Percentiles rank a stretch among this genome's conserved stretches.
phyloP scores from a whole-genome alignment of 805 yeast genomes.

The Starmera pachycereana region DNA sequence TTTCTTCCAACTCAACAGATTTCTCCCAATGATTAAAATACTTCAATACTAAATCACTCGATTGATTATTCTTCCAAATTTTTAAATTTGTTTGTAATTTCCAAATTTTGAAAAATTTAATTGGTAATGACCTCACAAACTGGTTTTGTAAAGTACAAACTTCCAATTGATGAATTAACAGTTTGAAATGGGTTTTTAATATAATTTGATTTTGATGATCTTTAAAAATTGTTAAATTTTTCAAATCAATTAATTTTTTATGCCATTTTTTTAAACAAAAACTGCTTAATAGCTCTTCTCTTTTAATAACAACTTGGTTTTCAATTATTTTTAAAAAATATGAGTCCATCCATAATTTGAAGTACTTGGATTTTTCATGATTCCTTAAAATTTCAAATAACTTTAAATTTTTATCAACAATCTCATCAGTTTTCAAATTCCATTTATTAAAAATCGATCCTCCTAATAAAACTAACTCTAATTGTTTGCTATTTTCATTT shows the following conservation, averaged over 20 bases:
- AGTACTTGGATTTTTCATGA: neutral
- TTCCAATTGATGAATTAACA: neutral
- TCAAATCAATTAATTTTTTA: slow-evolving; percentile 4
- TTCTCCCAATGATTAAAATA: slow-evolving; percentile 6
- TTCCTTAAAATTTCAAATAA: neutral
- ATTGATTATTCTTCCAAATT: neutral
- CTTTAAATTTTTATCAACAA: neutral
- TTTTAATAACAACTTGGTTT: slow-evolving; percentile 1
- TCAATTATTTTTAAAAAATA: slow-evolving; percentile 4
- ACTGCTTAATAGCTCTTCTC: slow-evolving; percentile 5
- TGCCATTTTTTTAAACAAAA: slow-evolving; percentile 14
- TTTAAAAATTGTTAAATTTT: slow-evolving; percentile 1
- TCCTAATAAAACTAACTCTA: slow-evolving; percentile 13
- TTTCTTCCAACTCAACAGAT: neutral
- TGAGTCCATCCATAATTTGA: slow-evolving; percentile 4
- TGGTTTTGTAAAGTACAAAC: neutral
- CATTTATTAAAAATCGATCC: slow-evolving; percentile 18
- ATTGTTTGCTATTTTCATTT: slow-evolving; percentile 5
- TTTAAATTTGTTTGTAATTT: slow-evolving; percentile 1
- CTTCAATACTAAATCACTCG: neutral
- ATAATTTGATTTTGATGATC: slow-evolving; percentile 7
- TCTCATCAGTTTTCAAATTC: slow-evolving; percentile 3
- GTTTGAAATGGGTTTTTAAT: neutral
- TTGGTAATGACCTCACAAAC: neutral
- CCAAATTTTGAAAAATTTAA: slow-evolving; percentile 5